Conservation (phyloP, 768 basidiomycete genomes). For the Kwoniella mangroviensis region DNA sequence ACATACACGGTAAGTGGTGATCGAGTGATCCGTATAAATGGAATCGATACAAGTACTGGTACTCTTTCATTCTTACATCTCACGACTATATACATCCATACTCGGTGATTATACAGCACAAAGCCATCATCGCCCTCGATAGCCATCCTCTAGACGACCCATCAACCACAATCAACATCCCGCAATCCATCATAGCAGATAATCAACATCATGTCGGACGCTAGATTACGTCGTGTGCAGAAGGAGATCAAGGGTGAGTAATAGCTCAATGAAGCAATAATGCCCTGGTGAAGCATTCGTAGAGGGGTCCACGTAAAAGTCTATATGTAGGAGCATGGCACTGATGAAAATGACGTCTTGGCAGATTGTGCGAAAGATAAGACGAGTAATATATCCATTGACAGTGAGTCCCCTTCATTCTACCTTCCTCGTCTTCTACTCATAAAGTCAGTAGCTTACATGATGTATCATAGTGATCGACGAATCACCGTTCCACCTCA, state of each 20-base stretch:
- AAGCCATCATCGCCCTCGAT: too few relatives aligned
- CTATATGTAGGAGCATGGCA: too few relatives aligned
- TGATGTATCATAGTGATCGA: constrained; percentile 65
- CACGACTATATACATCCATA: not conserved
- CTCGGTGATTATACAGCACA: too few relatives aligned
- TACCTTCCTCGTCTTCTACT: not conserved
- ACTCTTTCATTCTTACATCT: not conserved
- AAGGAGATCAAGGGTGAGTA: constrained; percentile 82
- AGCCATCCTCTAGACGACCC: too few relatives aligned
- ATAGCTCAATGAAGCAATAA: too few relatives aligned
- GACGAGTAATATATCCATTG: constrained; percentile 81
- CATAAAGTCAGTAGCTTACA: not conserved
- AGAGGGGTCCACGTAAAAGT: too few relatives aligned
- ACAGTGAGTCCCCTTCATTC: constrained; percentile 56
- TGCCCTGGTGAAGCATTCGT: too few relatives aligned
- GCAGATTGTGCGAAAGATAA: constrained; percentile 96
- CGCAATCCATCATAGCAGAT: not conserved
- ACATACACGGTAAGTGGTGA: too few relatives aligned
- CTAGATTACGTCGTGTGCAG: constrained; percentile 84
- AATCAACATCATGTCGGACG: constrained; percentile 68
- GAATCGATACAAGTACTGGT: too few relatives aligned
- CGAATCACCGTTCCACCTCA: constrained; percentile 87
- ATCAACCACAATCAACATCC: too few relatives aligned
- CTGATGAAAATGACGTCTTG: too few relatives aligned
- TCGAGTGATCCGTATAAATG: too few relatives aligned